Evolutionary conservation across 306 rosid species (phyloP), one percentile per base, ranked within the genome.

Genomic region (Lagenaria siceraria): DNA sequence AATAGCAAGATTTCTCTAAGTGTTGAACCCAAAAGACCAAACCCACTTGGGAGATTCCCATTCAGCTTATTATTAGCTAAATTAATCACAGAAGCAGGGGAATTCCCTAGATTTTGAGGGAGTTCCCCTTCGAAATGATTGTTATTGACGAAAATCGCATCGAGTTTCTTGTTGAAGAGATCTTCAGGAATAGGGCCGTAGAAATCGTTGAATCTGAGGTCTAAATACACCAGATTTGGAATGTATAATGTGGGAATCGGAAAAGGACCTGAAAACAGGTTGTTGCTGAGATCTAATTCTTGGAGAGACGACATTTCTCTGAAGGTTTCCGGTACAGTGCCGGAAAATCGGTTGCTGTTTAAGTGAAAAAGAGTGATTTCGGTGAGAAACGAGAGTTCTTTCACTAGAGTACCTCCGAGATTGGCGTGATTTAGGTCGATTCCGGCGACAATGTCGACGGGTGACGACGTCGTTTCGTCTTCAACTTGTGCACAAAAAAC

Each of bases 401-500:
- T 86, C 25, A 95, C 96, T 1, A 95, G 92, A 52, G 80, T 84
- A 76, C 99, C 99, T 84, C 81, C 61, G 63, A 95, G 97, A 83
- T 90, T 87, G 59, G 96, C 99, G 79, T 92, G 97, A 83, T 95
- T 95, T 81, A 95, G 97, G 88, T 95, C 97, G 85, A 92, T 92
- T 63, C 93, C 97, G 24, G 88, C 93, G 25, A 95, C 89, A 54
- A 87, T 79, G 48, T 85, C 85, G 22, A 75, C 88, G 63, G 71
- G 87, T 82, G 78, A 54, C 22, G 49, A 38, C 52, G 78, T 56
- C 54, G 25, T n/a, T 56, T 56, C 52, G 66, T 52, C 84, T 72
- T 87, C 81, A 68, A 85, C 76, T 21, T 84, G 85, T 27, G 89
- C 84, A 79, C 99, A 95, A 70, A 95, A 95, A 11, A 92, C 90